Percentiles rank a stretch among this genome's conserved stretches.
phyloP scores from a whole-genome alignment of 805 yeast genomes.

The Ogataea trehalophila region DNA sequence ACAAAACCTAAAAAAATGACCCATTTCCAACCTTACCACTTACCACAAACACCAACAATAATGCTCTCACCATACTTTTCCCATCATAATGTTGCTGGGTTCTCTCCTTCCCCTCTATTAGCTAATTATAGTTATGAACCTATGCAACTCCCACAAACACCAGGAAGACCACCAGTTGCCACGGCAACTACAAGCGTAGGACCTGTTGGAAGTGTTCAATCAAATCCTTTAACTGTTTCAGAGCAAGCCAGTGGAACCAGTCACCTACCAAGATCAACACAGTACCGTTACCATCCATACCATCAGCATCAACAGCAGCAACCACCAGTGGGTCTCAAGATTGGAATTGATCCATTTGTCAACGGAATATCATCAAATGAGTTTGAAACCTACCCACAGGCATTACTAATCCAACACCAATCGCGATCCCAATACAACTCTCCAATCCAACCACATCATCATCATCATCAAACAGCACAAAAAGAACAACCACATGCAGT shows the following conservation, averaged over 20 bases:
- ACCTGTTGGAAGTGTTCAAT: too few relatives aligned
- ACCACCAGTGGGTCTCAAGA: conserved; percentile 21
- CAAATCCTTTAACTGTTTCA: too few relatives aligned
- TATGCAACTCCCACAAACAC: conserved; percentile 4
- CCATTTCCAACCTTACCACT: neutral
- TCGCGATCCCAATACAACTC: neutral
- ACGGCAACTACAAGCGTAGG: neutral
- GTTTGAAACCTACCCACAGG: conserved; percentile 19
- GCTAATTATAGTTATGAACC: conserved; percentile 4
- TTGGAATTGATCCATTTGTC: conserved; percentile 28
- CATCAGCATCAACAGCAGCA: neutral
- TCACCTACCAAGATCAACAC: neutral
- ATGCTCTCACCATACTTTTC: conserved; percentile 3
- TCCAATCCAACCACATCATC: conserved; percentile 3
- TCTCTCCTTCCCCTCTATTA: conserved; percentile 2
- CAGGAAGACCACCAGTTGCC: neutral
- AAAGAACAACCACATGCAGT: neutral
- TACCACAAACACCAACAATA: conserved; percentile 15
- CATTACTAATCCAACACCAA: conserved; percentile 1
- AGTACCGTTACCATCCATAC: neutral
- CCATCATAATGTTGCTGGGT: neutral
- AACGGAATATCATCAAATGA: conserved; percentile 25
- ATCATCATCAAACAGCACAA: conserved; percentile 1
- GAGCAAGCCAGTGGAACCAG: too few relatives aligned
- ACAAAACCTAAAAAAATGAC: conserved; percentile 16